Evolutionary conservation across 2,329 filamentous ascomycete species (phyloP), one percentile per base, ranked within the genome.

Genomic region (Podosphaera leucotricha): DNA sequence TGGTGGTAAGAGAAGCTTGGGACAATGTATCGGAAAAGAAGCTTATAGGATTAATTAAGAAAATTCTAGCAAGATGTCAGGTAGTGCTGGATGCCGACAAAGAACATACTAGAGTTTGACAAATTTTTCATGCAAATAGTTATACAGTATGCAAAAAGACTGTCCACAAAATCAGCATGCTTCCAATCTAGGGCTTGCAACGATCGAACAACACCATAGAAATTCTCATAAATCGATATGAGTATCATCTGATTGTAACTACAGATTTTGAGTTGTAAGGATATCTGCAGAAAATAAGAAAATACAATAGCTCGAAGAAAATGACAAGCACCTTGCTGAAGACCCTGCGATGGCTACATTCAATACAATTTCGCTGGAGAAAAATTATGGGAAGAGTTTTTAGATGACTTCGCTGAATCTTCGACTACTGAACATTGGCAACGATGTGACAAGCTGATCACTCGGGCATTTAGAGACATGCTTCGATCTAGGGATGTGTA

Each of bases 1-100:
- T 2, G 4, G 44, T 36, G 33, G 41, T 50, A 8, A 37, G 45
- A 38, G 48, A 52, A 35, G 48, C 46, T 18, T 24, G 8, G 22
- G 41, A 51, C 44, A 46, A 39, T 19, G 43, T 50, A 19, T 45
- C 43, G 24, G 19, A 24, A 16, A 41, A 47, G 7, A 36, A 38
- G 20, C 37, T 46, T 35, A 28, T 6, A 28, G 40, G 37, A 30
- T 28, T 45, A 8, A 46, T 46, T 19, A 21, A 18, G 22, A 41
- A 13, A 28, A 48, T 45, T 22, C 38, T n/a, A 43, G 38, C 38
- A 33, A 38, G 44, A 38, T 44, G 38, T 22, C 33, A 44, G 33
- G 44, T 38, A 43, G 43, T 48, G 7, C 43, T 43, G 30, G 19
- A 41, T 20, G 43, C 45, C n/a, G n/a, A 45, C 18, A 38, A 43